Percentiles rank a stretch among this genome's conserved stretches.
Evolutionary conservation across 768 basidiomycete species (phyloP).

Genomic region (Leccinellum luteum): DNA sequence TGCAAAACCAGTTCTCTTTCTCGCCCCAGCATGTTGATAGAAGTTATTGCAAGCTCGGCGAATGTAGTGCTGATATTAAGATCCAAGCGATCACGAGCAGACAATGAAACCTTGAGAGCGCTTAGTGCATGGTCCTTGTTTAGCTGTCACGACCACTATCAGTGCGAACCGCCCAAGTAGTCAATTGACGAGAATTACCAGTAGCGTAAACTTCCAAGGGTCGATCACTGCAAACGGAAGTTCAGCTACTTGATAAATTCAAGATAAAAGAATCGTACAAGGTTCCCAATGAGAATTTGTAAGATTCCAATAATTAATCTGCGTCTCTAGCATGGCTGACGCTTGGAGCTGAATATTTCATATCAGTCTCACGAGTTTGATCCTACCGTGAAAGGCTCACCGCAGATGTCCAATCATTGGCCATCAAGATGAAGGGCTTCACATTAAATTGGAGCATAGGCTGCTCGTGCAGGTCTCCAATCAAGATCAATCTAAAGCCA

Average conservation of each 20-base stretch:
- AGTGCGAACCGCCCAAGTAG: constrained; percentile 7
- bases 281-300: constrained; percentile 99
- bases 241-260: constrained; percentile 10
- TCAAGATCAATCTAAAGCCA: constrained; percentile 89
- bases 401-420: constrained; percentile 93
- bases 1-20: constrained; percentile 71
- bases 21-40: constrained; percentile 67
- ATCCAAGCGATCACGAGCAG: constrained; percentile 82
- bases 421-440: constrained; percentile 77
- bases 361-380: constrained; percentile 1
- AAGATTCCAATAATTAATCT: constrained; percentile 95
- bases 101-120: constrained; percentile 57
- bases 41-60: constrained; percentile 77
- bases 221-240: constrained; percentile 66
- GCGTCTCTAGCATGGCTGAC: constrained; percentile 73
- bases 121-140: constrained; percentile 48
- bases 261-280: constrained; percentile 39
- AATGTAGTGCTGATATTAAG: constrained; percentile 90
- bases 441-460: constrained; percentile 89
- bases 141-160: constrained; percentile 40
- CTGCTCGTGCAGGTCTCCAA: constrained; percentile 93
- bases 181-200: constrained; percentile 39
- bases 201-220: constrained; percentile 86
- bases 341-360: constrained; percentile 64
- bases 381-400: constrained; percentile 39